phyloP scores from a whole-genome alignment of 768 basidiomycete species.

The Guyanaporus albipodus region DNA sequence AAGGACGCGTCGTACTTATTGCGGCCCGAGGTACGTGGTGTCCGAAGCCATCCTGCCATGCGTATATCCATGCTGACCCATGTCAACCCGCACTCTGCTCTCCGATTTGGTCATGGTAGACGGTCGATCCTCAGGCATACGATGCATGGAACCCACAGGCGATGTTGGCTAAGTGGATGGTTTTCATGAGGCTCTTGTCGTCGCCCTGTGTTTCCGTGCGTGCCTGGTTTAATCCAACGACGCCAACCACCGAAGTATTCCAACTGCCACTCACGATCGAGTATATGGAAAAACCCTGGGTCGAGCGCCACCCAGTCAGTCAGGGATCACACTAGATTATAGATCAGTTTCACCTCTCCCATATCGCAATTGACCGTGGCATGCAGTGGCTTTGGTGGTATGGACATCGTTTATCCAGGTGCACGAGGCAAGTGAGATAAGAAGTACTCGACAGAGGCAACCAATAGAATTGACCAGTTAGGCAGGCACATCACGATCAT shows the following conservation, averaged over 20 bases:
- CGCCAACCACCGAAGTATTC: neutral
- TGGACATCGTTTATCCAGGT: slow-evolving; percentile 10
- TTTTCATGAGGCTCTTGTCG: slow-evolving; percentile 50
- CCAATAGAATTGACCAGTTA: too few species aligned
- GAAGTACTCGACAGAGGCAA: neutral
- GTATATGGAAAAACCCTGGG: slow-evolving; percentile 51
- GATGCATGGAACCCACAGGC: slow-evolving; percentile 71
- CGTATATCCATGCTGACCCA: neutral
- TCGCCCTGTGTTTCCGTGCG: slow-evolving; percentile 42
- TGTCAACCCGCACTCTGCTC: too few species aligned
- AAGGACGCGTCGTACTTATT: slow-evolving; percentile 48
- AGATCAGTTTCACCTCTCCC: slow-evolving; percentile 42
- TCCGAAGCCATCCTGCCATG: neutral
- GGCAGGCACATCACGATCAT: too few species aligned
- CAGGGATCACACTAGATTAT: neutral
- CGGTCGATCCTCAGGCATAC: slow-evolving; percentile 52
- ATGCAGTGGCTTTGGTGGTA: slow-evolving; percentile 7
- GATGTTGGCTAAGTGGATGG: slow-evolving; percentile 57
- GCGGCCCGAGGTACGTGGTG: slow-evolving; percentile 60
- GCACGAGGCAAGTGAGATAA: neutral
- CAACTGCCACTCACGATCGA: slow-evolving; percentile 32
- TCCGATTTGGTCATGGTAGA: slow-evolving; percentile 43
- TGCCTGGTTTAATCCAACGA: neutral
- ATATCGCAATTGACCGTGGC: slow-evolving; percentile 55
- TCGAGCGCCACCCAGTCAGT: slow-evolving; percentile 1